Conservation (phyloP, 345 rosid genomes). For the Ceriops tagal region DNA sequence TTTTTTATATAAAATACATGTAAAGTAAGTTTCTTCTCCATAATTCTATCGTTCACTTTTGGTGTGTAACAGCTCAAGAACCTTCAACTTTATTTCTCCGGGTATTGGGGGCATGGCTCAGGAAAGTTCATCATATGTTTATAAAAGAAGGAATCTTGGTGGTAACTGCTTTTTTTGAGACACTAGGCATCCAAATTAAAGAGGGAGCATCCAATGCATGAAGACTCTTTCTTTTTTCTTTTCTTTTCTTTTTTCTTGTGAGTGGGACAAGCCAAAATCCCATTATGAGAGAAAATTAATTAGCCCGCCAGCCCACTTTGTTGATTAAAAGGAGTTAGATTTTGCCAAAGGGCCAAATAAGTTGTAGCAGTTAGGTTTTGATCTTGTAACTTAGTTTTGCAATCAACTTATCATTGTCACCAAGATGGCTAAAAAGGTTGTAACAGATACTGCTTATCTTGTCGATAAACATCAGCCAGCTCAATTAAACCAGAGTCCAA, state of each 20-base stretch:
- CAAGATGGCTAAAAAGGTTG: neutral
- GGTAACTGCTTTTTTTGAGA: neutral
- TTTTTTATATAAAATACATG: too few species aligned
- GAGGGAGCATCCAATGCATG: conserved; percentile 33
- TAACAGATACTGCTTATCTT: neutral
- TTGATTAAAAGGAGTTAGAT: neutral
- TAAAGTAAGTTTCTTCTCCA: neutral
- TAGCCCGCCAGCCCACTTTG: neutral
- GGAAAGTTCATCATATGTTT: neutral
- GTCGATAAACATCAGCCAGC: neutral
- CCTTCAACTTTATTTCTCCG: conserved; percentile 11
- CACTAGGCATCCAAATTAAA: neutral
- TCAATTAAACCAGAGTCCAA: neutral
- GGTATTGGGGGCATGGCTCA: neutral
- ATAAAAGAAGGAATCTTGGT: neutral
- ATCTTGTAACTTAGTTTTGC: neutral
- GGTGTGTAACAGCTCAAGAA: neutral
- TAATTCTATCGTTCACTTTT: conserved; percentile 2
- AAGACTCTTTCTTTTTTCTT: neutral
- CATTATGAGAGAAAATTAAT: neutral
- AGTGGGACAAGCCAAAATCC: conserved; percentile 2
- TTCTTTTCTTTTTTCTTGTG: neutral
- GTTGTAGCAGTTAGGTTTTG: conserved; percentile 4
- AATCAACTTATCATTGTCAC: neutral
- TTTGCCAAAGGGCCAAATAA: neutral